Evolutionary conservation across 495 filamentous ascomycete genomes (phyloP).

Genomic region (Margaritispora aquatica): DNA sequence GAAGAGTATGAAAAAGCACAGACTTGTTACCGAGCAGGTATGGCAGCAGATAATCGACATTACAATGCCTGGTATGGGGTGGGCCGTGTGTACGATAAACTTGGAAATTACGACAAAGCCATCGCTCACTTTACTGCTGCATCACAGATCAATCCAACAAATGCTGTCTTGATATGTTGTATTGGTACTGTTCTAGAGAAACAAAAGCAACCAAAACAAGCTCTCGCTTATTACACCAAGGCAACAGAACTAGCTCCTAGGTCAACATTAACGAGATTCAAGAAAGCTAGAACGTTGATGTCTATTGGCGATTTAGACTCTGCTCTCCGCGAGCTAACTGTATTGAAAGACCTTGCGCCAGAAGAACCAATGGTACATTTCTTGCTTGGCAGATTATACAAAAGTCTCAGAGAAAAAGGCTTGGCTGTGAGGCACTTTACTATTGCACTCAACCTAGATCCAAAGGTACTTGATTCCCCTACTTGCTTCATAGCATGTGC

Average conservation of each 20-base stretch:
- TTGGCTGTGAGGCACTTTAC: conserved; percentile 88
- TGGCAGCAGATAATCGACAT: conserved; percentile 78
- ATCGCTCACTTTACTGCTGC: conserved; percentile 87
- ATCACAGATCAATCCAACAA: conserved; percentile 80
- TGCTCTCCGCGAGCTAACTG: conserved; percentile 71
- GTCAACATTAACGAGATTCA: conserved; percentile 76
- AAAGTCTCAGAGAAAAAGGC: conserved; percentile 68
- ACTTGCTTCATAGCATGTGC: not conserved
- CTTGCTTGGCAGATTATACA: conserved; percentile 81
- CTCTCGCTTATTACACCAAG: conserved; percentile 70
- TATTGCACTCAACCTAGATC: conserved; percentile 89
- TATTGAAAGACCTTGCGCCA: conserved; percentile 82
- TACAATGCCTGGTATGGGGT: conserved; percentile 98
- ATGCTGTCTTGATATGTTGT: conserved; percentile 83
- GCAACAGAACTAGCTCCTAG: conserved; percentile 77
- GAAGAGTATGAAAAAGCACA: conserved; percentile 96
- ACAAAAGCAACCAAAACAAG: conserved; percentile 68
- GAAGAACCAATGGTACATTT: conserved; percentile 97
- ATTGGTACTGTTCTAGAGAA: conserved; percentile 87
- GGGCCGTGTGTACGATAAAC: conserved; percentile 86
- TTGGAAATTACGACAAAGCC: conserved; percentile 86
- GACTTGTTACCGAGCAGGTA: conserved; percentile 72
- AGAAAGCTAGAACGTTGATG: conserved; percentile 84
- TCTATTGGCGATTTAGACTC: conserved; percentile 61
- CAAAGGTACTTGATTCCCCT: conserved; percentile 65